Percentiles rank a stretch among this genome's conserved stretches.
phyloP scores from a whole-genome alignment of 163 green algal genomes.

The Scenedesmus sp. region DNA sequence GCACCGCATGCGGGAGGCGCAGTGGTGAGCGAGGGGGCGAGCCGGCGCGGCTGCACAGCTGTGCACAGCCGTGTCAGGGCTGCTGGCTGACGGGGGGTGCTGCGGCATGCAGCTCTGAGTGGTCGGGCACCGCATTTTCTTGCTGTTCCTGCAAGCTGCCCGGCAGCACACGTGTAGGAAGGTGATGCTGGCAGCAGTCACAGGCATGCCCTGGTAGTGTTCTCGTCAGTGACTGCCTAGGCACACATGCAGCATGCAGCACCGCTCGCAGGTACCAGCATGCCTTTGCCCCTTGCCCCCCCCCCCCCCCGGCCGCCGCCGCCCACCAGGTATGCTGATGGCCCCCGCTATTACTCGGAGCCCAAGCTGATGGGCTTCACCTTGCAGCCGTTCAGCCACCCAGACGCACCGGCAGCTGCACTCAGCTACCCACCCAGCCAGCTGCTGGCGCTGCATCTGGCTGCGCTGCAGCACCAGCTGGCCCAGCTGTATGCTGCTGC shows the following conservation, averaged over 20 bases:
- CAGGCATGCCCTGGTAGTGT: background rate
- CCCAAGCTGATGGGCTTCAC: conserved; percentile 38
- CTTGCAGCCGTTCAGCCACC: background rate
- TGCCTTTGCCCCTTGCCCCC: background rate
- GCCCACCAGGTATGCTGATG: conserved; percentile 48
- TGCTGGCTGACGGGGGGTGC: no score
- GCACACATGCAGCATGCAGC: background rate
- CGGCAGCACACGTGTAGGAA: background rate
- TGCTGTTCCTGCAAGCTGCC: background rate
- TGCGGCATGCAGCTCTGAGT: no score
- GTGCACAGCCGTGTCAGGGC: no score
- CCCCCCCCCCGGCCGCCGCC: no score
- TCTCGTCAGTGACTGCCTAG: background rate
- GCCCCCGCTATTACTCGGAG: conserved; percentile 48
- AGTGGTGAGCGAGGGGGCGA: conserved; percentile 21
- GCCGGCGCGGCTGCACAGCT: background rate
- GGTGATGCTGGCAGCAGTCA: background rate
- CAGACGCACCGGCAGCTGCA: background rate
- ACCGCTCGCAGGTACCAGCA: background rate
- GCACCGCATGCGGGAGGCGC: conserved; percentile 47
- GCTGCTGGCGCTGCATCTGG: conserved; percentile 36
- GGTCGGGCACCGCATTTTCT: no score
- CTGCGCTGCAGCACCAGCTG: conserved; percentile 29
- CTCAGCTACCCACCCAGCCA: background rate
- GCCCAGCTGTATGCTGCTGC: conserved; percentile 41